phyloP scores from a whole-genome alignment of 2,329 filamentous ascomycete species.

The Diaporthe aspalathi region DNA sequence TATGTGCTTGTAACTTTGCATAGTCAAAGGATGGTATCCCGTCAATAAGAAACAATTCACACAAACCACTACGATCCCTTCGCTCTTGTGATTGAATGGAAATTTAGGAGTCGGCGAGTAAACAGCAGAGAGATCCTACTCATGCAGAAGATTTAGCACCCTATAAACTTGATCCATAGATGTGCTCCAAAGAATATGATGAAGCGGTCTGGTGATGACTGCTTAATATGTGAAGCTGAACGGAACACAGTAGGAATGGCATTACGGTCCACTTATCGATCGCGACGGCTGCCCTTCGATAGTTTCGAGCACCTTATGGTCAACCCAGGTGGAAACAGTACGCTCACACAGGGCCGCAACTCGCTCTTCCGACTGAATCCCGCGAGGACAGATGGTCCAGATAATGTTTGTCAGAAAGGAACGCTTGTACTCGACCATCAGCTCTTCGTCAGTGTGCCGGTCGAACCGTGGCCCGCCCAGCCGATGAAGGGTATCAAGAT shows the following conservation, averaged over 20 bases:
- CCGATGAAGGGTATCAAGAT: slow-evolving; percentile 44
- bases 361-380: slow-evolving; percentile 51
- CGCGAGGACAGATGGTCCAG: slow-evolving; percentile 46
- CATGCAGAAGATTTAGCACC: neutral
- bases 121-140: neutral
- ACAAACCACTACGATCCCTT: neutral
- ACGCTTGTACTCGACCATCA: slow-evolving; percentile 48
- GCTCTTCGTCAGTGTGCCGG: slow-evolving; percentile 44
- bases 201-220: too few species aligned
- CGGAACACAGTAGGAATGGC: neutral
- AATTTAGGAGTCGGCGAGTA: neutral
- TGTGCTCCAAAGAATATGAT: too few species aligned
- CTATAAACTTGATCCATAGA: neutral
- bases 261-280: too few species aligned
- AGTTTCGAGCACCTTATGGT: slow-evolving; percentile 52
- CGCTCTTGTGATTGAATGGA: neutral
- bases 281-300: slow-evolving; percentile 14
- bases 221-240: neutral
- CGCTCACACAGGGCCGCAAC: slow-evolving; percentile 48
- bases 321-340: slow-evolving; percentile 49
- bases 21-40: neutral
- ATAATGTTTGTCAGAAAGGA: slow-evolving; percentile 50
- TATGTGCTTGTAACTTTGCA: neutral
- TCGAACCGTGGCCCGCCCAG: slow-evolving; percentile 45
- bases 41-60: rapidly evolving